These are phyloP conservation scores for Fusarium denticulatum DNA, from an alignment of 2,329 filamentous ascomycete species.

Conservation along the genomic window DNA sequence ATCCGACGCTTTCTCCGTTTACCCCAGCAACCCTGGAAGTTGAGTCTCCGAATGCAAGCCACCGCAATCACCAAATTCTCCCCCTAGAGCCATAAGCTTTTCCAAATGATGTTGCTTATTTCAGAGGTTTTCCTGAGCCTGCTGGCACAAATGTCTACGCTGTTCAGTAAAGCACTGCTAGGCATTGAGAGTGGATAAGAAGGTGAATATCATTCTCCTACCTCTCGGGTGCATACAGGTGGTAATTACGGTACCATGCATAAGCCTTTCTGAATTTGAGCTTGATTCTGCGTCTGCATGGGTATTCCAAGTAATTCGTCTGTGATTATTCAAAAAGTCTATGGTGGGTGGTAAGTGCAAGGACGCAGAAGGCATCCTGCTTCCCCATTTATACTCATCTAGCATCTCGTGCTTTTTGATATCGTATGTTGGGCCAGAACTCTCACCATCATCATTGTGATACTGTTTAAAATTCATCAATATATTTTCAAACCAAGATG, in stretches of 20 bases:
- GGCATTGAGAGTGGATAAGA: neutral
- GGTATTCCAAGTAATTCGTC: neutral
- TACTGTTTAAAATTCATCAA: neutral
- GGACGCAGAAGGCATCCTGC: neutral
- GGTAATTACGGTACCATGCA: neutral
- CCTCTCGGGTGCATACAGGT: neutral
- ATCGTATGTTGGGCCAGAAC: neutral
- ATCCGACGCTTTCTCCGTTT: neutral
- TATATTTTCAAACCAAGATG: neutral
- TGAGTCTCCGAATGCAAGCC: neutral
- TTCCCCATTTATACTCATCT: neutral
- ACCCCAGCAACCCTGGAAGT: neutral
- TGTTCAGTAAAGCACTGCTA: neutral
- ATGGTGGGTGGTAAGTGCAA: neutral
- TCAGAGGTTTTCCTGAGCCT: rapidly evolving
- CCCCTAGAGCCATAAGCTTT: neutral
- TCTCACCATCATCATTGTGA: neutral
- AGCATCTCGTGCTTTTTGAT: neutral
- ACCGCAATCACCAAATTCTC: neutral
- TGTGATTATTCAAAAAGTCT: neutral
- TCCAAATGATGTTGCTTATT: neutral
- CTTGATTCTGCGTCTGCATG: neutral
- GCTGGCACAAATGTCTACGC: no score
- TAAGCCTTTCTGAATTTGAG: neutral
- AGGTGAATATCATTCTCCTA: neutral